Conservation (phyloP, 1,284 basidiomycete genomes). For the Ganoderma leucocontextum region DNA sequence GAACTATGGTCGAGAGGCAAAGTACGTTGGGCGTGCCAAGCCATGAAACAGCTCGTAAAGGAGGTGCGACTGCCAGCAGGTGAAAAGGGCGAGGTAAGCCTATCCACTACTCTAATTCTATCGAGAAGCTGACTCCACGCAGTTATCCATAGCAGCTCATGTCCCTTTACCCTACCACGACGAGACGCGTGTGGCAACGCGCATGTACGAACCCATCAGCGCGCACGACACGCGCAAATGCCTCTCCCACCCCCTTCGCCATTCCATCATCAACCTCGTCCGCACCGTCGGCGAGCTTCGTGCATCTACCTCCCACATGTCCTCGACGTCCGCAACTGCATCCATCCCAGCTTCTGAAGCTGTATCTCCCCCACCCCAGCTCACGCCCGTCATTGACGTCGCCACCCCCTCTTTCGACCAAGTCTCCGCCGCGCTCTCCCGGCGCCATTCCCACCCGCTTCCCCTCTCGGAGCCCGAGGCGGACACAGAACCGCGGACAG, state of each 20-base stretch:
- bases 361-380: constrained; percentile 11
- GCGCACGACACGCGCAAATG: constrained; percentile 77
- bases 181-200: constrained; percentile 40
- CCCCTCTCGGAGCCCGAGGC: constrained; percentile 2
- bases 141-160: constrained; percentile 83
- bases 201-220: constrained; percentile 54
- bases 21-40: constrained; percentile 75
- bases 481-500: constrained; percentile 29
- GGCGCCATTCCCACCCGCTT: constrained; percentile 10
- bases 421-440: constrained; percentile 16
- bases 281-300: constrained; percentile 69
- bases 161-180: constrained; percentile 69
- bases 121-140: constrained; percentile 13
- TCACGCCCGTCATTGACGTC: constrained; percentile 16
- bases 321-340: constrained; percentile 10
- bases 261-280: constrained; percentile 83
- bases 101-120: neutral
- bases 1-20: constrained; percentile 74
- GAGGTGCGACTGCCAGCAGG: constrained; percentile 59
- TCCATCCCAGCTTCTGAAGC: constrained; percentile 6
- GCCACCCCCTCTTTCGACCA: constrained; percentile 8
- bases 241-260: constrained; percentile 79
- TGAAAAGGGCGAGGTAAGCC: constrained; percentile 63
- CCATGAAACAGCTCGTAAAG: constrained; percentile 60
- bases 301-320: constrained; percentile 39